phyloP scores from a whole-genome alignment of 2,329 filamentous ascomycete species.

The Juglanconis oblonga region DNA sequence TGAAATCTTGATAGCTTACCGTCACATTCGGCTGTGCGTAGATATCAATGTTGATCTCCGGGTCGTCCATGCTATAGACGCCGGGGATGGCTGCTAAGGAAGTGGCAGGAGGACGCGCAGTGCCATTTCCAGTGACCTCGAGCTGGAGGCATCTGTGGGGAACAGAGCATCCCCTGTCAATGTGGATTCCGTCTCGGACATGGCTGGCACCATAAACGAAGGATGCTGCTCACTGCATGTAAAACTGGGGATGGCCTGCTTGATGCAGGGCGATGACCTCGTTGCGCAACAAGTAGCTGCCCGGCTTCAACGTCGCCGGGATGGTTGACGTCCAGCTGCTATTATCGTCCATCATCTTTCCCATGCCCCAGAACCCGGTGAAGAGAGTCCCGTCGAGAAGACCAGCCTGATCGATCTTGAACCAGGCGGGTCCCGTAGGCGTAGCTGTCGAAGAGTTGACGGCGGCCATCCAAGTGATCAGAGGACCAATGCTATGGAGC shows the following conservation, averaged over 20 bases:
- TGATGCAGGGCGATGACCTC: constrained; percentile 46
- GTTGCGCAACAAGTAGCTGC: constrained; percentile 44
- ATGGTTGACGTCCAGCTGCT: constrained; percentile 43
- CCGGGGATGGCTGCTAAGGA: neutral
- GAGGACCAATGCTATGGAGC: constrained; percentile 44
- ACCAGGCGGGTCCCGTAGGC: constrained; percentile 52
- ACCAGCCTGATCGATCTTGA: constrained; percentile 61
- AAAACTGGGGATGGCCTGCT: neutral
- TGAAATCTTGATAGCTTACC: neutral
- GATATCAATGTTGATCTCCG: neutral
- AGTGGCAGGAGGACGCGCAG: neutral
- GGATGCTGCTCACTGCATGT: neutral
- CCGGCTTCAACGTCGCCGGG: constrained; percentile 30
- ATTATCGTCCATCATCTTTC: constrained; percentile 42
- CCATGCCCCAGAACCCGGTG: constrained; percentile 48
- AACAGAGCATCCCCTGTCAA: neutral
- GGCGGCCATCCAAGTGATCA: constrained; percentile 64
- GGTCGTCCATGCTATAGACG: neutral
- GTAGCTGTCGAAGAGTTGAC: constrained; percentile 50
- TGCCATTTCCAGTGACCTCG: neutral
- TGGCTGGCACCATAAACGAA: neutral
- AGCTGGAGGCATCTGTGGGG: neutral
- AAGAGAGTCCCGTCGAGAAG: constrained; percentile 41
- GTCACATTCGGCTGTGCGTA: neutral
- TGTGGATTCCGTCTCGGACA: neutral